phyloP scores from a whole-genome alignment of 2,329 filamentous ascomycete genomes.

The Ustulina deusta region DNA sequence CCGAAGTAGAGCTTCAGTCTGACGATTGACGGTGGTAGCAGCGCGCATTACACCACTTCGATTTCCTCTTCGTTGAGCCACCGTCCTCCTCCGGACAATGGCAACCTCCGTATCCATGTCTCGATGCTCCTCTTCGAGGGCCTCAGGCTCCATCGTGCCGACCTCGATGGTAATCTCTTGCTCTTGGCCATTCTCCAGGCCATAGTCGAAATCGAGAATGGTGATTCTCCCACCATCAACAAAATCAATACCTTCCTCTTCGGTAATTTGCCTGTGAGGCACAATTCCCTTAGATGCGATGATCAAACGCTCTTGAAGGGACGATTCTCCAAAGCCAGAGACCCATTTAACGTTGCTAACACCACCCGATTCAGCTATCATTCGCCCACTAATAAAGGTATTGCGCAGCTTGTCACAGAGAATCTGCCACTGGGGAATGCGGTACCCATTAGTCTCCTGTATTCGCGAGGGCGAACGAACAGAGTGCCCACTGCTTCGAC shows the following conservation, averaged over 20 bases:
- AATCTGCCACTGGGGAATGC: conserved; percentile 75
- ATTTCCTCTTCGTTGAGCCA: conserved; percentile 69
- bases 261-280: conserved; percentile 66
- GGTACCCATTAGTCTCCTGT: conserved; percentile 52
- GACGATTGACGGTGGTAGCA: conserved; percentile 57
- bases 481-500: conserved; percentile 58
- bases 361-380: conserved; percentile 73
- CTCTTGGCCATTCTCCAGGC: conserved; percentile 65
- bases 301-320: conserved; percentile 70
- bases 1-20: conserved; percentile 49
- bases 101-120: conserved; percentile 84
- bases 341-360: conserved; percentile 80
- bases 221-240: conserved; percentile 82
- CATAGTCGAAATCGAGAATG: conserved; percentile 79
- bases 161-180: conserved; percentile 77
- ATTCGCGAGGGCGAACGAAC: conserved; percentile 55
- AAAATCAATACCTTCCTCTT: conserved; percentile 79
- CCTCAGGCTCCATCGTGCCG: conserved; percentile 75
- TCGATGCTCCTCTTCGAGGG: conserved; percentile 77
- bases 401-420: conserved; percentile 77
- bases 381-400: conserved; percentile 75
- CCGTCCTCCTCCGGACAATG: conserved; percentile 79
- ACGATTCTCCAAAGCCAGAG: conserved; percentile 62
- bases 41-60: conserved; percentile 62
- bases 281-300: conserved; percentile 78